Conservation (phyloP, 2,329 filamentous ascomycete genomes). For the Colletotrichum zoysiae region DNA sequence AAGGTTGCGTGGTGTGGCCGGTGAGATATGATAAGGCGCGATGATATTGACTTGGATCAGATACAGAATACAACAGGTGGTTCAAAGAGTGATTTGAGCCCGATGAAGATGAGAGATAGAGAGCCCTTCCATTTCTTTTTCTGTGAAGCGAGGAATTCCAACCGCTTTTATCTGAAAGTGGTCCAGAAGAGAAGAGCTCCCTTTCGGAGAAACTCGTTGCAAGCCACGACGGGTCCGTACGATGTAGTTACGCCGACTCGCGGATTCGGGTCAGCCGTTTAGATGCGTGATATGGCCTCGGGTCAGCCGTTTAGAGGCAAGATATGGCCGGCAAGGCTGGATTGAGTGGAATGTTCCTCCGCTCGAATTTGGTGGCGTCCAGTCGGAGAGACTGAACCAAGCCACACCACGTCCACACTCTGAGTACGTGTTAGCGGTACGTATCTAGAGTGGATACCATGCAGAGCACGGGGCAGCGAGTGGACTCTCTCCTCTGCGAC, state of each 20-base stretch:
- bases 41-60: too few relatives aligned
- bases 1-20: background rate
- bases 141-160: background rate
- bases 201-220: background rate
- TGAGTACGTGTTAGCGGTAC: too few relatives aligned
- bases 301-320: background rate
- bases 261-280: conserved; percentile 5
- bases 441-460: background rate
- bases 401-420: background rate
- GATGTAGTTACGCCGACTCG: conserved; percentile 25
- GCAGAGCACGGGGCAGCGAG: background rate
- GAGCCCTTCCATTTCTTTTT: background rate
- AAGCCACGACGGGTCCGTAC: background rate
- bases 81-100: background rate
- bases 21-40: background rate
- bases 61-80: background rate
- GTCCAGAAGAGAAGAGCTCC: background rate
- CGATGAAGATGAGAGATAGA: background rate
- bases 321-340: background rate
- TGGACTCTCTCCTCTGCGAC: background rate
- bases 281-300: background rate
- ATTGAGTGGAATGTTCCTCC: conserved; percentile 33
- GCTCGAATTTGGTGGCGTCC: conserved; percentile 24
- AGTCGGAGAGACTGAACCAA: conserved; percentile 12
- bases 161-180: background rate